Evolutionary conservation across 1,284 basidiomycete genomes (phyloP).

Genomic region (Cutaneotrichosporon mucoides): DNA sequence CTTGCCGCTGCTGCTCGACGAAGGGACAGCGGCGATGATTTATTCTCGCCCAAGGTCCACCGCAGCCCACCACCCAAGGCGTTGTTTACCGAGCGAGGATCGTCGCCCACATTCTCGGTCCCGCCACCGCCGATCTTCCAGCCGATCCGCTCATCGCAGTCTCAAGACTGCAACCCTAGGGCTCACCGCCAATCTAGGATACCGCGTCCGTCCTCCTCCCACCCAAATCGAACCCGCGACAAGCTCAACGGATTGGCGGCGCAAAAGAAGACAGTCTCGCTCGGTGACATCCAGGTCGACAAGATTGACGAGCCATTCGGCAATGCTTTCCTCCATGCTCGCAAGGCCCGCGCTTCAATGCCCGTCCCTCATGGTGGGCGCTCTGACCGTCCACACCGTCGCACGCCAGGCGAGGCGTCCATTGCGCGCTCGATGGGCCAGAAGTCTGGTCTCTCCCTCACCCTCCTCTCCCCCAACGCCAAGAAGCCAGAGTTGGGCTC

Average conservation of each 20-base stretch:
- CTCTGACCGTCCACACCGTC: conserved; percentile 5
- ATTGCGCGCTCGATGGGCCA: conserved; percentile 48
- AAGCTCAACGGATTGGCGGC: conserved; percentile 5
- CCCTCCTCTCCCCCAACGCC: conserved; percentile 31
- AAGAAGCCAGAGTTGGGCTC: conserved; percentile 38
- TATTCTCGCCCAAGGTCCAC: conserved; percentile 17
- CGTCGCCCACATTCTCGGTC: conserved; percentile 4
- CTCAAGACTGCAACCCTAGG: conserved; percentile 27
- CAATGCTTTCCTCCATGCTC: conserved; percentile 14
- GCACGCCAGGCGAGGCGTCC: conserved; percentile 15
- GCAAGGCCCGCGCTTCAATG: conserved; percentile 15
- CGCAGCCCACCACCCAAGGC: background rate
- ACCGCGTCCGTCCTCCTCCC: background rate
- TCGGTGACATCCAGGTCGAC: conserved; percentile 37
- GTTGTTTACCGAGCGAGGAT: conserved; percentile 12
- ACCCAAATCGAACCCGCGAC: background rate
- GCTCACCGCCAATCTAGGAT: conserved; percentile 9
- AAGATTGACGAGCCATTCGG: conserved; percentile 40
- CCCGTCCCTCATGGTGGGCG: conserved; percentile 2
- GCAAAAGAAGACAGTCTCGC: conserved; percentile 42
- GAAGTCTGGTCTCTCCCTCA: conserved; percentile 46
- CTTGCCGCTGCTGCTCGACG: conserved; percentile 17
- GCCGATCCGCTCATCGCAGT: conserved; percentile 32
- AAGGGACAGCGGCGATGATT: conserved; percentile 9
- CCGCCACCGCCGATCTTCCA: conserved; percentile 30